Base-by-base conservation (phyloP, 352 stramenopile species). In the Phytophthora chlamydospora region DNA sequence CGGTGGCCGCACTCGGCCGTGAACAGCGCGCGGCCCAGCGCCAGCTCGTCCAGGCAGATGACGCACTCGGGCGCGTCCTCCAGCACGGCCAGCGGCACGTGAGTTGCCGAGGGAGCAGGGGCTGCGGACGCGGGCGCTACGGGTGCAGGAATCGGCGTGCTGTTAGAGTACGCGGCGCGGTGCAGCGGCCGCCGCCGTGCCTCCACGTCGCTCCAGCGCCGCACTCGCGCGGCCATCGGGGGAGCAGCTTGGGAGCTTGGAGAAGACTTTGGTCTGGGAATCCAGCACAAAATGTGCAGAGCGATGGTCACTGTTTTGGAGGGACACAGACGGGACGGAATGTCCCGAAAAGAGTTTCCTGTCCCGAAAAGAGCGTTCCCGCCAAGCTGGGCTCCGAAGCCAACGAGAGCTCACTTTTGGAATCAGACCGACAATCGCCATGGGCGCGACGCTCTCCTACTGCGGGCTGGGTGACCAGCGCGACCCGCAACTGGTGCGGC, bases 1-100 rank as follows among this genome's bases (percentile, higher is more conserved):
- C 84, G 80, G 73, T 95, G 86, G 58, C 81, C 86, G 54, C 86
- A 95, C 71, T 95, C 84, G 66, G 84, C 86, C 44, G 80, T 91
- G 65, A 95, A 95, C 49, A 95, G 56, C 52, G 86, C 85, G 43
- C 75, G 73, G 0, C 86, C 86, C 21, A 85, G 40, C 39, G 62
- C 43, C 32, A 95, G 64, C 57, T 90, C 85, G 68, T 95, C 86
- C 38, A 95, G 69, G 43, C 86, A 95, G 55, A 95, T 95, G 33
- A 93, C 84, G 52, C 86, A 95, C 68, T 95, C 86, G 38, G 82
- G 74, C 1, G 64, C 51, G 52, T 85, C 75, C 24, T 82, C 75
- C 52, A 85, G 63, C 31, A 85, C 71, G 16, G 75, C 73, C 27
- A 84, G 59, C 19, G 76, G 77, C 34, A 80, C 73, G 39, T 56